These are phyloP conservation scores for Aspergillus carbonarius DNA, from an alignment of 2,329 filamentous ascomycete species.

Conservation along the genomic window DNA sequence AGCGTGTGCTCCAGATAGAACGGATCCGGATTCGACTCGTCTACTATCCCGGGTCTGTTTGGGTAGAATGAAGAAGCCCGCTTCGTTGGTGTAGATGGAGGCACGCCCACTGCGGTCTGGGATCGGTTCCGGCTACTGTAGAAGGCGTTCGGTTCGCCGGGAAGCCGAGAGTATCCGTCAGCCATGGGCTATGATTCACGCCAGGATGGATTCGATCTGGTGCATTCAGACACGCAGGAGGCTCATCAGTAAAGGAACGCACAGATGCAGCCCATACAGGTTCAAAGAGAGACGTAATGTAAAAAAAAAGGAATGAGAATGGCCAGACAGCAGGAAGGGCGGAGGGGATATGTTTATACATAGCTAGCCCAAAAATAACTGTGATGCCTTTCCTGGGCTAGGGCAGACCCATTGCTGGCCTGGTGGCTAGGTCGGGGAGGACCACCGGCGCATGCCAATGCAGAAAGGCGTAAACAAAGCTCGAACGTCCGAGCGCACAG, in stretches of 20 bases:
- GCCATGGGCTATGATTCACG: constrained; percentile 38
- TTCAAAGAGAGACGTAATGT: constrained; percentile 12
- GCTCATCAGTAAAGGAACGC: constrained; percentile 16
- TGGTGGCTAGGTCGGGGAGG: constrained; percentile 33
- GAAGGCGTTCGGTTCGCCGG: constrained; percentile 35
- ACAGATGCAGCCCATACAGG: constrained; percentile 9
- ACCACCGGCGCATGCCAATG: constrained; percentile 38
- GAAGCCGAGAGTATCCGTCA: constrained; percentile 33
- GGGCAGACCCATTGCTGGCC: constrained; percentile 11
- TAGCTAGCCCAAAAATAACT: constrained; percentile 25
- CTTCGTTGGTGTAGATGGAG: constrained; percentile 30
- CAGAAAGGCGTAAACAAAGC: constrained; percentile 39
- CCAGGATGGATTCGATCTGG: neutral
- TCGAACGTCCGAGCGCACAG: constrained; percentile 30
- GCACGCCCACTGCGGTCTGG: constrained; percentile 30
- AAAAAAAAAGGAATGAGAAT: constrained; percentile 8
- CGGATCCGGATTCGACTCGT: constrained; percentile 39
- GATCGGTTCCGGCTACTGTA: constrained; percentile 33
- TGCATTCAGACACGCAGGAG: constrained; percentile 8
- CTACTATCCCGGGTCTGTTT: constrained; percentile 24
- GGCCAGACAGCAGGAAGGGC: constrained; percentile 20
- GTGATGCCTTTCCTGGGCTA: constrained; percentile 3
- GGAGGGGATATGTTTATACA: constrained; percentile 39
- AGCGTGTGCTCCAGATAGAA: constrained; percentile 42
- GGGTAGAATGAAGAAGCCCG: constrained; percentile 34